Evolutionary conservation across 1,284 basidiomycete species (phyloP).

Genomic region (Cryptococcus sp.): DNA sequence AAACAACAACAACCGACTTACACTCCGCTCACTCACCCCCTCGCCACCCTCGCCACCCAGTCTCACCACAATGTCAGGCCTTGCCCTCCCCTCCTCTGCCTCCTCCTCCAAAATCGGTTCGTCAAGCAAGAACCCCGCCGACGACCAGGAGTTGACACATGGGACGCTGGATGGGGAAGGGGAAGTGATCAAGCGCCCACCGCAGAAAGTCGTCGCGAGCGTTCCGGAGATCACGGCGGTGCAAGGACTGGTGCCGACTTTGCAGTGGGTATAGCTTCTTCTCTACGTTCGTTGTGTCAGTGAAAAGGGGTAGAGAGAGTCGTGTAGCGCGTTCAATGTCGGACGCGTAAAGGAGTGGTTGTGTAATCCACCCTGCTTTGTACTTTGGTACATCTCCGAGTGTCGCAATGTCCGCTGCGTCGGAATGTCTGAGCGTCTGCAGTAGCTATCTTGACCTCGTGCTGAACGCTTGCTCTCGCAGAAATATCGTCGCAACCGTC

Average conservation of each 20-base stretch:
- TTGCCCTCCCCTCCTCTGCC: slow-evolving; percentile 15
- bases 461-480: slow-evolving; percentile 29
- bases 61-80: slow-evolving; percentile 15
- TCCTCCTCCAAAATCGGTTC: slow-evolving; percentile 7
- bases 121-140: slow-evolving; percentile 1
- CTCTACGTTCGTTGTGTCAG: slow-evolving; percentile 2
- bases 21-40: neutral
- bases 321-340: neutral
- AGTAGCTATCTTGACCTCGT: slow-evolving; percentile 1
- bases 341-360: neutral
- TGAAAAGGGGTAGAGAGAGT: neutral
- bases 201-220: slow-evolving; percentile 31
- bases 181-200: slow-evolving; percentile 11
- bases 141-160: slow-evolving; percentile 2
- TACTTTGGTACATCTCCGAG: neutral
- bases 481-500: slow-evolving; percentile 98
- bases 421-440: neutral
- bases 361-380: neutral
- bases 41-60: neutral
- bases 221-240: slow-evolving; percentile 81
- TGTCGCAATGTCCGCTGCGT: neutral
- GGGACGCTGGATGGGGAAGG: slow-evolving; percentile 18
- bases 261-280: slow-evolving; percentile 62
- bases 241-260: slow-evolving; percentile 89
- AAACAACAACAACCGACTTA: neutral